Evolutionary conservation across 192 early-diverging fungal species (phyloP).

Genomic region (Mortierella claussenii): DNA sequence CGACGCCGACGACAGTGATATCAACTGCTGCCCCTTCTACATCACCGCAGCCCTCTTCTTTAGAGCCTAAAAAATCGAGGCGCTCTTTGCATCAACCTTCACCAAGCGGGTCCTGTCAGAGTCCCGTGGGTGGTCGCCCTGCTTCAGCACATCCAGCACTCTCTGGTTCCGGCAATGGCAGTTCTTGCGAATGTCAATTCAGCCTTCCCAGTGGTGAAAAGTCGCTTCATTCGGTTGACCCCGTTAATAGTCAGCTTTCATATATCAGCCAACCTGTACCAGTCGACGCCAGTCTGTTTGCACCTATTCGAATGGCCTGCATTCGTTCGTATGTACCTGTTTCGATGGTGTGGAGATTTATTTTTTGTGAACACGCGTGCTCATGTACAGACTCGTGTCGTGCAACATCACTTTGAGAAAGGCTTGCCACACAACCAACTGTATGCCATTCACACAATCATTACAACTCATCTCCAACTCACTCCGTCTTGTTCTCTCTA

Average conservation of each 20-base stretch:
- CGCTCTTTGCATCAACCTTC: conserved; percentile 26
- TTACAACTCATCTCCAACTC: not conserved
- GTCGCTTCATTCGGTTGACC: conserved; percentile 46
- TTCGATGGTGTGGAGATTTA: too few relatives aligned
- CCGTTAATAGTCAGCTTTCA: conserved; percentile 34
- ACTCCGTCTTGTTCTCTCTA: not conserved
- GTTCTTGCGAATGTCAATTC: conserved; percentile 46
- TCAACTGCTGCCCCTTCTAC: not conserved
- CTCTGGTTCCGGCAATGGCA: conserved; percentile 13
- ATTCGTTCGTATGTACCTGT: conserved; percentile 53
- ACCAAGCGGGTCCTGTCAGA: conserved; percentile 11
- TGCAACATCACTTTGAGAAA: too few relatives aligned
- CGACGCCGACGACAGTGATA: conserved; percentile 1
- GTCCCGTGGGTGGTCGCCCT: conserved; percentile 9
- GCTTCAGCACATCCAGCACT: conserved; percentile 11
- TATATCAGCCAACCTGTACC: conserved; percentile 48
- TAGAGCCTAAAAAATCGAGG: conserved; percentile 39
- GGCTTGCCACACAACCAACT: too few relatives aligned
- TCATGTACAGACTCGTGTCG: too few relatives aligned
- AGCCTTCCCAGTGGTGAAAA: conserved; percentile 48
- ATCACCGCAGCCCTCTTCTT: not conserved
- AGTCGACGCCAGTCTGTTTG: conserved; percentile 45
- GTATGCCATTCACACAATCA: too few relatives aligned
- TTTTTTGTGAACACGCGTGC: too few relatives aligned
- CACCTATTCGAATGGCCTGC: conserved; percentile 48